Evolutionary conservation across 495 filamentous ascomycete species (phyloP).

Genomic region (Margaritispora aquatica): DNA sequence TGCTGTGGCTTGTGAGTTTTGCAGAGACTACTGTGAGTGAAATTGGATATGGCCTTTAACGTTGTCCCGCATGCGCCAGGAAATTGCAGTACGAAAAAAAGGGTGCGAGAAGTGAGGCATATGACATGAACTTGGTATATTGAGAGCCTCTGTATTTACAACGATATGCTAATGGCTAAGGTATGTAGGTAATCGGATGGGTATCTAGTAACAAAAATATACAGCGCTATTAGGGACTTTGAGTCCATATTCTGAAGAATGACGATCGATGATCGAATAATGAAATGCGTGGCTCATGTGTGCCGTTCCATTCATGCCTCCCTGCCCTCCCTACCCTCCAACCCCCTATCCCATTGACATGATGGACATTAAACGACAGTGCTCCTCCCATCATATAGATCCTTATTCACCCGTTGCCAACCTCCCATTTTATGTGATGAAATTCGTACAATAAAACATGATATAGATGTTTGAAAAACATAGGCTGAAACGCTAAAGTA

Average conservation of each 20-base stretch:
- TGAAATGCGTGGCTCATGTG: constrained; percentile 16
- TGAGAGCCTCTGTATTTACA: background rate
- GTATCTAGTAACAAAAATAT: constrained; percentile 23
- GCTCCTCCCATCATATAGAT: background rate
- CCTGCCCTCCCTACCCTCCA: background rate
- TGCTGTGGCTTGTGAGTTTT: background rate
- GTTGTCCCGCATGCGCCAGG: too few species aligned
- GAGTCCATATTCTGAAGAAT: constrained; percentile 1
- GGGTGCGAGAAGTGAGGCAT: too few species aligned
- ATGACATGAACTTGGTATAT: background rate
- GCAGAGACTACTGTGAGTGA: background rate
- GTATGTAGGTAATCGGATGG: constrained; percentile 3
- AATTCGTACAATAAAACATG: background rate
- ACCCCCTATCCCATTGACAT: background rate
- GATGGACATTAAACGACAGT: background rate
- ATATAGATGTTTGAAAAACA: background rate
- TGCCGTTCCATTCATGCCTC: background rate
- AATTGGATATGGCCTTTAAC: background rate
- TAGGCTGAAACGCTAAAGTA: background rate
- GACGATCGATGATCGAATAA: background rate
- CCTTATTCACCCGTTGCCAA: background rate
- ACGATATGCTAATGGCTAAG: background rate
- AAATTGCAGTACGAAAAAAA: too few species aligned
- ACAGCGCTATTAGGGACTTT: constrained; percentile 15
- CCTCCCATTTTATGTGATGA: background rate